Conservation (phyloP, 805 yeast genomes). For the Candida parachauliodes region DNA sequence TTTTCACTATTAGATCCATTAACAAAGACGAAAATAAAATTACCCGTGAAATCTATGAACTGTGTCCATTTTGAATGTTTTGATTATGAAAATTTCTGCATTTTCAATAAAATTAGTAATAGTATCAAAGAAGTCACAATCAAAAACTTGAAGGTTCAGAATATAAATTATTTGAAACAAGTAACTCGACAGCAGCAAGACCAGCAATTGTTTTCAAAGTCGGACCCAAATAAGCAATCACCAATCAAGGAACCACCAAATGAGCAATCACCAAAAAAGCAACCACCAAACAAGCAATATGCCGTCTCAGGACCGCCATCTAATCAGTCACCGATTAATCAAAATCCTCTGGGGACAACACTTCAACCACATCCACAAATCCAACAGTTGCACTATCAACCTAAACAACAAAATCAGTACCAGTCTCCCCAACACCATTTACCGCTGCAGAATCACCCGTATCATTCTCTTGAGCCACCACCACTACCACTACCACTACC, state of each 20-base stretch:
- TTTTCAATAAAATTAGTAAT: conserved; percentile 31
- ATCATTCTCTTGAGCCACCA: too few species aligned
- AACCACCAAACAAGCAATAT: not conserved
- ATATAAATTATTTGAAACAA: conserved; percentile 3
- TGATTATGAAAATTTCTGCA: conserved; percentile 40
- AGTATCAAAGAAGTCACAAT: conserved; percentile 25
- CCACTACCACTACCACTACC: too few species aligned
- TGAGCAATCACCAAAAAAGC: too few species aligned
- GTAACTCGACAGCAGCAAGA: not conserved
- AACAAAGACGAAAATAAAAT: conserved; percentile 32
- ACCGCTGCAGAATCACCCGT: too few species aligned
- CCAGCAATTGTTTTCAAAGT: not conserved
- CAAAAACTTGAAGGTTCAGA: conserved; percentile 19
- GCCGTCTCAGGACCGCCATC: not conserved
- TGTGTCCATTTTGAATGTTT: conserved; percentile 44
- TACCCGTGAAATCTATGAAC: conserved; percentile 36
- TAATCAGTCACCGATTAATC: not conserved
- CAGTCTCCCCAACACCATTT: too few species aligned
- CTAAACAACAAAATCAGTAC: too few species aligned
- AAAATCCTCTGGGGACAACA: too few species aligned
- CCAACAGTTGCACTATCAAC: too few species aligned
- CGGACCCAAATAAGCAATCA: too few species aligned
- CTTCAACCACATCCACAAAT: too few species aligned
- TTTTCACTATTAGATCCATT: conserved; percentile 40
- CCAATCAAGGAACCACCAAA: not conserved